Percentiles rank a stretch among this genome's conserved stretches.
These are phyloP conservation scores for Fusarium heterosporum DNA, from an alignment of 2,329 filamentous ascomycete genomes.

Conservation along the genomic window DNA sequence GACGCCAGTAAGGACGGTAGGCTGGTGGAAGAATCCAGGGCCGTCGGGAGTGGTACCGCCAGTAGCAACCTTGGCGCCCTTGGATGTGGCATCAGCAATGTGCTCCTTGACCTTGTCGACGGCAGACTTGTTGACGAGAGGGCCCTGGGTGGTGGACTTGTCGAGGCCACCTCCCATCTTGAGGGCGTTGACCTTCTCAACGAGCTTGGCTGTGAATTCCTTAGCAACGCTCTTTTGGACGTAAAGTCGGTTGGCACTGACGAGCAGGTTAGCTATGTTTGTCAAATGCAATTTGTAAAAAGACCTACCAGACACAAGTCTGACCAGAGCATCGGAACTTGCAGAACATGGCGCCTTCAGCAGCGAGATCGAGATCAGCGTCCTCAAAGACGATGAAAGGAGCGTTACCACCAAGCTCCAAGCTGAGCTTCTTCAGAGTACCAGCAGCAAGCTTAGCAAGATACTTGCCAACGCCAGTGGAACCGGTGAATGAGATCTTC, in stretches of 20 bases:
- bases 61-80: constrained; percentile 68
- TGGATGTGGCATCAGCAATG: constrained; percentile 69
- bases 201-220: constrained; percentile 48
- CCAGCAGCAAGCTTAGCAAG: constrained; percentile 71
- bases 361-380: constrained; percentile 72
- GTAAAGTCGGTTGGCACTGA: constrained; percentile 52
- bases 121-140: constrained; percentile 73
- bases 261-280: constrained; percentile 15
- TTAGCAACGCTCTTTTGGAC: constrained; percentile 51
- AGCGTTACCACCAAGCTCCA: constrained; percentile 79
- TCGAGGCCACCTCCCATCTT: constrained; percentile 47
- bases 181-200: constrained; percentile 47
- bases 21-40: constrained; percentile 74
- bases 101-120: constrained; percentile 71
- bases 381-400: constrained; percentile 74
- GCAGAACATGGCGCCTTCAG: constrained; percentile 62
- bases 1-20: constrained; percentile 74
- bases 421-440: constrained; percentile 73
- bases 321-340: constrained; percentile 63
- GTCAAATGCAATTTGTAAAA: fast-evolving
- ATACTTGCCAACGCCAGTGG: constrained; percentile 70
- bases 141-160: constrained; percentile 47
- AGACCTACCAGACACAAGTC: constrained; percentile 66
- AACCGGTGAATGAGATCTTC: constrained; percentile 78
- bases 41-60: constrained; percentile 74